These are phyloP conservation scores for Mortierella polycephala DNA, from an alignment of 371 early-diverging fungal species.

Conservation along the genomic window DNA sequence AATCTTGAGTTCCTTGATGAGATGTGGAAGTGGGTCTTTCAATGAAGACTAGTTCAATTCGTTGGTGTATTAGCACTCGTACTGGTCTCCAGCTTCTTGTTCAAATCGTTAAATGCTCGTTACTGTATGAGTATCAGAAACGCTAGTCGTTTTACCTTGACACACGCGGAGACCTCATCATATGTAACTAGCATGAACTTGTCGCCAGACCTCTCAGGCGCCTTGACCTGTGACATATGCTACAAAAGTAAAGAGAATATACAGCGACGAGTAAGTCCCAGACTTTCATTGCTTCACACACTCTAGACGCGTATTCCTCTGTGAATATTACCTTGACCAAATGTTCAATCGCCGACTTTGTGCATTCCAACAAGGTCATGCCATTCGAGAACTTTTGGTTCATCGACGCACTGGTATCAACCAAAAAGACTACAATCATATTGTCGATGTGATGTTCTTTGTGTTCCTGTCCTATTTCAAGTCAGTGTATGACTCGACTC, in stretches of 20 bases:
- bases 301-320: no score
- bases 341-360: conserved; percentile 77
- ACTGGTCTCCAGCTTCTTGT: not conserved
- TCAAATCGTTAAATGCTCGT: not conserved
- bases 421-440: conserved; percentile 69
- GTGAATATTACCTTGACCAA: conserved; percentile 62
- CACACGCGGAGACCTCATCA: conserved; percentile 55
- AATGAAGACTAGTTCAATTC: conserved; percentile 45
- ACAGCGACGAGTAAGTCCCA: not conserved
- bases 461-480: no score
- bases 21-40: conserved; percentile 58
- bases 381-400: conserved; percentile 65
- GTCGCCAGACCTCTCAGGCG: conserved; percentile 58
- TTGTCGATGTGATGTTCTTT: not conserved
- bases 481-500: not conserved
- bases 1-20: conserved; percentile 65
- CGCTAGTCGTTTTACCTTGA: conserved; percentile 50
- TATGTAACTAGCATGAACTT: conserved; percentile 78
- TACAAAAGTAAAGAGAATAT: conserved; percentile 10
- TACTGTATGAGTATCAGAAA: no score
- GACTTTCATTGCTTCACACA: not conserved
- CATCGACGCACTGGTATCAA: conserved; percentile 82
- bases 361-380: conserved; percentile 69
- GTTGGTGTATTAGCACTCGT: not conserved
- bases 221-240: conserved; percentile 56